Evolutionary conservation across 495 filamentous ascomycete genomes (phyloP).

Genomic region (Aspergillus hancockii): DNA sequence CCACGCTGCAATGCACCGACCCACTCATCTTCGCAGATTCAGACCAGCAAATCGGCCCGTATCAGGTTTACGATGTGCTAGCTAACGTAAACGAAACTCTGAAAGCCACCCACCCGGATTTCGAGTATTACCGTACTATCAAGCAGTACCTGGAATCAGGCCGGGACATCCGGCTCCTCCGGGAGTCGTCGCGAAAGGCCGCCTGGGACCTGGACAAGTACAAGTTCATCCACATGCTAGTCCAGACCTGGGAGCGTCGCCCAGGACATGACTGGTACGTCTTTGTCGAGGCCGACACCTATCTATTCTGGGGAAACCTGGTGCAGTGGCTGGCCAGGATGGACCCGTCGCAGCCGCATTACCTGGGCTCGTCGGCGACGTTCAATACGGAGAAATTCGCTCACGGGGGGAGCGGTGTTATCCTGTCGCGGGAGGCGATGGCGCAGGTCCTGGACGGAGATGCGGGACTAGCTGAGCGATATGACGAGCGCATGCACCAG

Average conservation of each 20-base stretch:
- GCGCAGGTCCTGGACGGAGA: constrained; percentile 23
- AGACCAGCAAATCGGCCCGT: constrained; percentile 49
- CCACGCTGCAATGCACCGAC: constrained; percentile 52
- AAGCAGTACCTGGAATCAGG: constrained; percentile 46
- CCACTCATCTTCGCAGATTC: constrained; percentile 61
- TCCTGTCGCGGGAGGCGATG: constrained; percentile 50
- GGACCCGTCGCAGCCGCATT: constrained; percentile 45
- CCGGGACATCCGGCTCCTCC: constrained; percentile 28
- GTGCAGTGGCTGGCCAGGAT: constrained; percentile 52
- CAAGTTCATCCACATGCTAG: constrained; percentile 62
- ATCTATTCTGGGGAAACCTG: constrained; percentile 59
- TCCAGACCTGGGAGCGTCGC: constrained; percentile 52
- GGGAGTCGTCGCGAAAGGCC: constrained; percentile 11
- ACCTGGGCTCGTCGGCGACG: constrained; percentile 51
- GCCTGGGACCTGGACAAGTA: constrained; percentile 63
- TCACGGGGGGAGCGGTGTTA: constrained; percentile 53
- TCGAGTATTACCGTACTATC: constrained; percentile 53
- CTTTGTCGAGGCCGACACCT: constrained; percentile 63
- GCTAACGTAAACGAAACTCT: constrained; percentile 40
- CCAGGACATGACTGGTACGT: constrained; percentile 59
- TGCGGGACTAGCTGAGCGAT: constrained; percentile 29
- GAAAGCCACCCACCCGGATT: constrained; percentile 42
- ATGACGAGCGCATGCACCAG: constrained; percentile 29
- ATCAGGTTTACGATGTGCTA: constrained; percentile 54
- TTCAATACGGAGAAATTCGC: constrained; percentile 47